Evolutionary conservation across 2,329 filamentous ascomycete genomes (phyloP).

Genomic region (Monosporascus sp.): DNA sequence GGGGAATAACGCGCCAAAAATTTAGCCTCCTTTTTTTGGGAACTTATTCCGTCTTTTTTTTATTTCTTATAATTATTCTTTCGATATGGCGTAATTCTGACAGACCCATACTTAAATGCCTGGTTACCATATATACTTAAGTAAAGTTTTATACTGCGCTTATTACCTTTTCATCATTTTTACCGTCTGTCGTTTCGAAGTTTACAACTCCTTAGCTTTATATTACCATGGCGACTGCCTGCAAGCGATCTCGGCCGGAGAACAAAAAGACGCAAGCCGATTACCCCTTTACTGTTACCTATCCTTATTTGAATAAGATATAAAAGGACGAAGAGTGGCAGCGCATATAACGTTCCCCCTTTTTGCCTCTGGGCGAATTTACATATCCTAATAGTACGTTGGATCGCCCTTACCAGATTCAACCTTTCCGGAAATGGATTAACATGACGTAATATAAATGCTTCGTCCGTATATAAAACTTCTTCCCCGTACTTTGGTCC

Average conservation of each 20-base stretch:
- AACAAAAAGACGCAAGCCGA: slow-evolving; percentile 47
- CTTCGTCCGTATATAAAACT: slow-evolving; percentile 47
- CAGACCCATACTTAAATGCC: too few relatives aligned
- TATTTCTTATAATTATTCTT: too few relatives aligned
- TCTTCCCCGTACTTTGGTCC: neutral
- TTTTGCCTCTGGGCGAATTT: slow-evolving; percentile 49
- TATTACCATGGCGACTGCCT: slow-evolving; percentile 32
- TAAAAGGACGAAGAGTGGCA: slow-evolving; percentile 42
- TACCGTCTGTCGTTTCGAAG: neutral
- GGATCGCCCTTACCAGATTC: slow-evolving; percentile 49
- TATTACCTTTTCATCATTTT: neutral
- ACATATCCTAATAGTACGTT: slow-evolving; percentile 44
- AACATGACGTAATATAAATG: slow-evolving; percentile 58
- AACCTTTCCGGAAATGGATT: slow-evolving; percentile 47
- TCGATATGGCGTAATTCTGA: too few relatives aligned
- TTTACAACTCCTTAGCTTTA: neutral
- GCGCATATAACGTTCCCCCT: slow-evolving; percentile 47
- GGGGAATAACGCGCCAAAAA: too few relatives aligned
- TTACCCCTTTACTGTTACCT: slow-evolving; percentile 45
- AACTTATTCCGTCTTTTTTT: too few relatives aligned
- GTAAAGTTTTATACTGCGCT: too few relatives aligned
- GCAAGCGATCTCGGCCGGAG: slow-evolving; percentile 47
- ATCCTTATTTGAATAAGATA: slow-evolving; percentile 41
- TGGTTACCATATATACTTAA: too few relatives aligned
- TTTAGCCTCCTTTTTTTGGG: too few relatives aligned